Evolutionary conservation across 2,329 filamentous ascomycete species (phyloP).

Genomic region (Erysiphe neolycopersici): DNA sequence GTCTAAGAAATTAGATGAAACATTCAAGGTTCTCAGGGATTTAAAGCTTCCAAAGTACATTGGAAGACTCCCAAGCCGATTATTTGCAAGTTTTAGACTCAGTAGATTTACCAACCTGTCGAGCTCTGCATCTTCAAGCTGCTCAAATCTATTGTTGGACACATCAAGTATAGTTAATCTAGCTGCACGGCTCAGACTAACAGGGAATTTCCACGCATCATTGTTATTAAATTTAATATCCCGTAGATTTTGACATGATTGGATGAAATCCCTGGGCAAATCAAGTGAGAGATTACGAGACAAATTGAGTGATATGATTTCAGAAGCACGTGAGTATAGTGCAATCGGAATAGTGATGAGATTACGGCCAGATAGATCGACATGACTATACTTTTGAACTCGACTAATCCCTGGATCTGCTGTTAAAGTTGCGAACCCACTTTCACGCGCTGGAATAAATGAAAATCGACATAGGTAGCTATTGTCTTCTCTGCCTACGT

Average conservation of each 20-base stretch:
- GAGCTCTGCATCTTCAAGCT: constrained; percentile 63
- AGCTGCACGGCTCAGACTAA: constrained; percentile 56
- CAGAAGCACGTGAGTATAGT: constrained; percentile 68
- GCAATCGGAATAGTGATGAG: constrained; percentile 86
- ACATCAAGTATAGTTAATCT: constrained; percentile 75
- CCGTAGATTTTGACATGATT: constrained; percentile 67
- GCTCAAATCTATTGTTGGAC: constrained; percentile 77
- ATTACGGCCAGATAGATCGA: constrained; percentile 74
- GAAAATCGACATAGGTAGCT: constrained; percentile 92
- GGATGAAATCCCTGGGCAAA: constrained; percentile 86
- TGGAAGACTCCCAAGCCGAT: constrained; percentile 56
- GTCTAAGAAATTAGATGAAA: constrained; percentile 80
- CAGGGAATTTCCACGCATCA: constrained; percentile 63
- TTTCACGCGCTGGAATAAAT: constrained; percentile 73
- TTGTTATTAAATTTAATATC: constrained; percentile 95
- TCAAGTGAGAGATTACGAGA: constrained; percentile 81
- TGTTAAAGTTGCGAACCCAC: constrained; percentile 43
- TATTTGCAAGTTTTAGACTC: constrained; percentile 84
- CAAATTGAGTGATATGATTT: constrained; percentile 86
- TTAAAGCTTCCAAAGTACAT: constrained; percentile 60
- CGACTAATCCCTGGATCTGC: constrained; percentile 63
- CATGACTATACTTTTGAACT: constrained; percentile 75
- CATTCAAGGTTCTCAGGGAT: constrained; percentile 55
- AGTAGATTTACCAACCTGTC: constrained; percentile 48
- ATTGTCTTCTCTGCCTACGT: constrained; percentile 88